These are phyloP conservation scores for Hypericum androsaemum DNA, from an alignment of 345 rosid species.

Conservation along the genomic window DNA sequence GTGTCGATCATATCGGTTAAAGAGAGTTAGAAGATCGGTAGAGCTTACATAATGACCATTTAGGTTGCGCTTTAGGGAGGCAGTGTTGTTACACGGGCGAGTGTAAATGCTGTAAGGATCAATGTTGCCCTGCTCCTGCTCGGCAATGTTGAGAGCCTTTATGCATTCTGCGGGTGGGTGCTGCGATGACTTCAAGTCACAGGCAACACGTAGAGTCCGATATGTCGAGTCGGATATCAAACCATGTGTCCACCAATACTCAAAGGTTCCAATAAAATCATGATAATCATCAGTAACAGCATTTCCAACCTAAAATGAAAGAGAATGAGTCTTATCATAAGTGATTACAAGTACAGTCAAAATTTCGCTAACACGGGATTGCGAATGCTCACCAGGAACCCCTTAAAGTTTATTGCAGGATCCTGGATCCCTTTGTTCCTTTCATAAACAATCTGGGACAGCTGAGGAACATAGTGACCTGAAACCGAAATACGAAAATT, in stretches of 20 bases:
- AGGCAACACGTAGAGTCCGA: constrained; percentile 22
- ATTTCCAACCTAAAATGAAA: constrained; percentile 44
- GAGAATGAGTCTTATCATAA: too few relatives aligned
- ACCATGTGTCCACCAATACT: constrained; percentile 69
- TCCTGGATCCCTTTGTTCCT: constrained; percentile 52
- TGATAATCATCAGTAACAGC: constrained; percentile 44
- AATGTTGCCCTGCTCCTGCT: constrained; percentile 35
- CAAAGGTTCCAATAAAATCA: constrained; percentile 38
- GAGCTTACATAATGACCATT: constrained; percentile 21
- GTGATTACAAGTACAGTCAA: too few relatives aligned
- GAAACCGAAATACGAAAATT: constrained; percentile 13
- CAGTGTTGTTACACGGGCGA: constrained; percentile 29
- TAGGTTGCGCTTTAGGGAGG: constrained; percentile 11
- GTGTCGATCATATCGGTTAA: too few relatives aligned
- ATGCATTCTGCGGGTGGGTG: constrained; percentile 46
- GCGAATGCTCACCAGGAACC: constrained; percentile 63
- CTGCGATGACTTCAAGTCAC: constrained; percentile 35
- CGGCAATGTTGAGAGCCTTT: constrained; percentile 34
- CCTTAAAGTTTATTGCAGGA: constrained; percentile 78
- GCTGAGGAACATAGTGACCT: constrained; percentile 98
- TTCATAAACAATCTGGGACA: constrained; percentile 67
- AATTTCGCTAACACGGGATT: not conserved
- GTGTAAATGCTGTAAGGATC: constrained; percentile 49
- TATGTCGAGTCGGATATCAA: constrained; percentile 45
- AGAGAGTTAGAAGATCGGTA: not conserved